Evolutionary conservation across 2,329 filamentous ascomycete genomes (phyloP).

Genomic region (Ascochyta viciae-villosae): DNA sequence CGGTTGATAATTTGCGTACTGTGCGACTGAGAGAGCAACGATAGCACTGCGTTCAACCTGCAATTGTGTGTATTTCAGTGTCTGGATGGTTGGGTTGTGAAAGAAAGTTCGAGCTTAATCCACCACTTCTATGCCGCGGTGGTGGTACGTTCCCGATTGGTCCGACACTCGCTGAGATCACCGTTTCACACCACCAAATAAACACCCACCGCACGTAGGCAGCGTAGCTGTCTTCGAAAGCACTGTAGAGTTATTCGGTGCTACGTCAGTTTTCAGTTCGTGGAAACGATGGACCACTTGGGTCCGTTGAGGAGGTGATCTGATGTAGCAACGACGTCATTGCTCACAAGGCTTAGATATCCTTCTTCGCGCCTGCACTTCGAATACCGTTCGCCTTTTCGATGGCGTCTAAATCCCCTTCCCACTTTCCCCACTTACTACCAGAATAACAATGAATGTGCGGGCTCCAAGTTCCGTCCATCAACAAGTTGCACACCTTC

Average conservation of each 20-base stretch:
- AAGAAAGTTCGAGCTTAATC: constrained; percentile 20
- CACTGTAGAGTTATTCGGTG: not conserved
- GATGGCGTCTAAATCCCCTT: constrained; percentile 49
- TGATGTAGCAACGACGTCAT: not conserved
- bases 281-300: not conserved
- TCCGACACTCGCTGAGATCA: constrained; percentile 3
- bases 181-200: constrained; percentile 1
- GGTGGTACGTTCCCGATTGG: constrained; percentile 9
- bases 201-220: not conserved
- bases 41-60: not conserved
- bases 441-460: constrained; percentile 54
- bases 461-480: constrained; percentile 52
- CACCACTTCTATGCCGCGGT: constrained; percentile 5
- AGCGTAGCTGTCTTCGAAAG: not conserved
- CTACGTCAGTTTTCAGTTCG: not conserved
- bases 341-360: not conserved
- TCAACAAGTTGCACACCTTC: constrained; percentile 49
- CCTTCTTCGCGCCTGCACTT: constrained; percentile 4
- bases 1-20: not conserved
- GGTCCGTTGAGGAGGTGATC: not conserved
- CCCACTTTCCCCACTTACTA: constrained; percentile 51
- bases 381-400: constrained; percentile 31
- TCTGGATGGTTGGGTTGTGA: constrained; percentile 1
- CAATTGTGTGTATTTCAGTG: constrained; percentile 13
- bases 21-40: too few relatives aligned